Evolutionary conservation across 192 early-diverging fungal genomes (phyloP).

Genomic region (Gamsiella multidivaricata): DNA sequence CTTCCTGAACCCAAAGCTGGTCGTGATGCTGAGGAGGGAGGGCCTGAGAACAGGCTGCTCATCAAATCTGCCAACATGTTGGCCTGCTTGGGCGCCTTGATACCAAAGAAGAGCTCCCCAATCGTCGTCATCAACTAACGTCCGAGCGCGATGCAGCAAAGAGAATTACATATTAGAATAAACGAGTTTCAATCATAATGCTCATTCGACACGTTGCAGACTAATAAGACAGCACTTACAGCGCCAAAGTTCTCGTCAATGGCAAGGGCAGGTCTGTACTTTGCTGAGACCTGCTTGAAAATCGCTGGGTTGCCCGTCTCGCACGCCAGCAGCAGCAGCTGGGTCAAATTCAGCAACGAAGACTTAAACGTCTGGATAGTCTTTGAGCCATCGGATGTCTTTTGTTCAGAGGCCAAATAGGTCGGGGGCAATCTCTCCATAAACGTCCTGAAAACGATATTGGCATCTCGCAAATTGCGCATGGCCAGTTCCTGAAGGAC

Average conservation of each 20-base stretch:
- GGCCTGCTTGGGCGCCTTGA: slow-evolving; percentile 58
- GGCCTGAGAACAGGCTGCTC: slow-evolving; percentile 61
- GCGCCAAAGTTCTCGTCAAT: slow-evolving; percentile 54
- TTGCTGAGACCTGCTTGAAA: slow-evolving; percentile 40
- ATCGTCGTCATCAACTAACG: slow-evolving; percentile 58
- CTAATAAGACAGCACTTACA: too few species aligned
- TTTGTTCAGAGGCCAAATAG: slow-evolving; percentile 40
- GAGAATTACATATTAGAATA: not conserved
- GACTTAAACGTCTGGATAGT: slow-evolving; percentile 64
- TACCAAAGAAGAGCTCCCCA: slow-evolving; percentile 61
- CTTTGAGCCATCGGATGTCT: slow-evolving; percentile 9
- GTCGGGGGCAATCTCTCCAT: slow-evolving; percentile 23
- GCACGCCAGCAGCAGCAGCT: slow-evolving; percentile 41
- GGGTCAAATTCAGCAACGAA: slow-evolving; percentile 60
- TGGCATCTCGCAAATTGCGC: slow-evolving; percentile 32
- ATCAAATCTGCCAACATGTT: slow-evolving; percentile 64
- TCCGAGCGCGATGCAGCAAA: not conserved
- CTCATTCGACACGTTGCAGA: too few species aligned
- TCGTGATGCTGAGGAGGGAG: slow-evolving; percentile 39
- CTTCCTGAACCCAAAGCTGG: slow-evolving; percentile 30
- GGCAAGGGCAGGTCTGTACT: slow-evolving; percentile 37
- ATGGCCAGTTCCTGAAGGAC: slow-evolving; percentile 79
- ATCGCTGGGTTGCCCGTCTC: slow-evolving; percentile 37
- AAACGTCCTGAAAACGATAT: slow-evolving; percentile 31
- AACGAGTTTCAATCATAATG: not conserved